Evolutionary conservation across 176 grass and related monocot genomes (phyloP).

Genomic region (Secale cereale): DNA sequence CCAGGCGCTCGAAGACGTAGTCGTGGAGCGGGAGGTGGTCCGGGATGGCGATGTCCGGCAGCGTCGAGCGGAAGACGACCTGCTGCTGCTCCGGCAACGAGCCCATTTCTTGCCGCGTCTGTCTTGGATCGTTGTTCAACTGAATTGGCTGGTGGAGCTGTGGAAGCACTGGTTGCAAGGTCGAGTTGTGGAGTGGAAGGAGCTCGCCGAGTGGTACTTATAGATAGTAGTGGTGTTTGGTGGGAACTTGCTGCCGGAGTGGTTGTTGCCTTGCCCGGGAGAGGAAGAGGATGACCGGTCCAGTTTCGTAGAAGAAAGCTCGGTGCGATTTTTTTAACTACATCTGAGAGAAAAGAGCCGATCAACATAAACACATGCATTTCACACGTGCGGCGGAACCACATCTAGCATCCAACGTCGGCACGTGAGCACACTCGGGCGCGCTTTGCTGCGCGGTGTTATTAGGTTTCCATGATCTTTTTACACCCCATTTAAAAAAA

Average conservation of each 20-base stretch:
- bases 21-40: slow-evolving; percentile 62
- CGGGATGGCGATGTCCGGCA: slow-evolving; percentile 45
- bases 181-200: slow-evolving; percentile 1
- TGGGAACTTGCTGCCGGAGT: neutral
- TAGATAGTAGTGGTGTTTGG: slow-evolving; percentile 1
- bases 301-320: neutral
- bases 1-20: slow-evolving; percentile 51
- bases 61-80: slow-evolving; percentile 42
- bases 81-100: slow-evolving; percentile 8
- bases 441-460: no score
- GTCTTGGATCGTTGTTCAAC: neutral
- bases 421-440: no score
- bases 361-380: no score
- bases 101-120: slow-evolving; percentile 10
- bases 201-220: neutral
- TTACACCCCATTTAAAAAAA: no score
- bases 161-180: no score
- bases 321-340: neutral
- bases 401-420: no score
- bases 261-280: neutral
- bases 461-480: no score
- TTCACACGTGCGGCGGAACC: no score
- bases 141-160: slow-evolving; percentile 2
- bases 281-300: no score
- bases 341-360: no score